Base-by-base conservation (phyloP, 2,329 filamentous ascomycete species). In the Trichoderma atroviride region DNA sequence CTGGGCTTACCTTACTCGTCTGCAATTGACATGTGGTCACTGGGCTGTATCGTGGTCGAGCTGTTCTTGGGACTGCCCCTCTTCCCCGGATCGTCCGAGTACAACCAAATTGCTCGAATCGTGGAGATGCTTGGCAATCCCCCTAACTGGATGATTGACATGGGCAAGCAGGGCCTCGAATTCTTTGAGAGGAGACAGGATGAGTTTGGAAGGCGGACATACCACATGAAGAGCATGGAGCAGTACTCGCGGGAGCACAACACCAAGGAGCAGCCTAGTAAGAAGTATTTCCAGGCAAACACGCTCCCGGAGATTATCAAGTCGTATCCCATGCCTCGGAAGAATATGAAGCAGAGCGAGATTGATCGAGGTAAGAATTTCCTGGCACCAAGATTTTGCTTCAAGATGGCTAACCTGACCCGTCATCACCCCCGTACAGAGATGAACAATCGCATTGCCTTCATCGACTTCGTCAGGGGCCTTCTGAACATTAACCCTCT, bases 11-110 rank as follows among this genome's bases (percentile, higher is more conserved):
- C 96, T 70, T 99, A 99, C 79, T 98, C 96, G 16, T 97, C 96
- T 5, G 96, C 96, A 55, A 99, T 99, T 76, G 96, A 99, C 78
- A 99, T 99, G 95, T 99, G 96, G 96, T 99, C 96, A 5, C 84
- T 99, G 56, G 96, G 96, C 66, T 99, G 96, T 81, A 99, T 99
- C 74, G 95, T 99, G 19, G 96, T 99, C 29, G 96, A 99, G 80
- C 86, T 99, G 22, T 99, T 99, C 84, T 86, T 99, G 1, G 96
- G 96, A 57, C 85, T 99, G 61, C 96, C 96, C 0, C 82, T 99
- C 2, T 99, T 99, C 80, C 96, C 96, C 9, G 96, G 96, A 33
- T 98, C 95, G 0, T 99, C 96, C 2, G 96, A 99, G 80, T 99
- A 99, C 81, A 99, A 99, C 75, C 96, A 99, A 79, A 94, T 99